Percentiles rank a stretch among this genome's conserved stretches.
phyloP scores from a whole-genome alignment of 1,139 yeast genomes.

The Taiozyma sp. region DNA sequence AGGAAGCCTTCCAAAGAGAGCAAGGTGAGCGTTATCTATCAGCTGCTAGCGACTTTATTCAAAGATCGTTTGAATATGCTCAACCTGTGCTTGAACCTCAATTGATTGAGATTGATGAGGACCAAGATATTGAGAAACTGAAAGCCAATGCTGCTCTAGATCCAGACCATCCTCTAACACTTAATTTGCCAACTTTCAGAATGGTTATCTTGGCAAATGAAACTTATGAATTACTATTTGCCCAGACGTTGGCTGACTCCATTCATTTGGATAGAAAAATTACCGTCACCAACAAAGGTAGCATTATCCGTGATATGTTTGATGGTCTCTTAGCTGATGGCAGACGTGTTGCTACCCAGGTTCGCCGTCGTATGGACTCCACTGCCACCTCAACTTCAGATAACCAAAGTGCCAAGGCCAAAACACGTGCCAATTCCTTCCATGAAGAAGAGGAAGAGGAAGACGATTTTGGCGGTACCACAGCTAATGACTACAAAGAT shows the following conservation, averaged over 20 bases:
- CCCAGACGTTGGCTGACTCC: slow-evolving; percentile 57
- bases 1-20: slow-evolving; percentile 55
- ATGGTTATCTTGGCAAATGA: slow-evolving; percentile 95
- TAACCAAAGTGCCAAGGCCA: slow-evolving; percentile 6
- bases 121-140: slow-evolving; percentile 25
- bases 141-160: slow-evolving; percentile 75
- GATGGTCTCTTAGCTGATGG: slow-evolving; percentile 93
- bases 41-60: slow-evolving; percentile 83
- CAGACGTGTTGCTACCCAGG: slow-evolving; percentile 81
- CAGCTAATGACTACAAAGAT: slow-evolving; percentile 43
- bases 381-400: slow-evolving; percentile 25
- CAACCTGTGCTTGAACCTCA: slow-evolving; percentile 55
- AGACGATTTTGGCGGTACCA: slow-evolving; percentile 38
- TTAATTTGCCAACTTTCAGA: slow-evolving; percentile 84
- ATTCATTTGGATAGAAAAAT: slow-evolving; percentile 60
- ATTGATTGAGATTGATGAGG: slow-evolving; percentile 31
- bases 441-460: slow-evolving; percentile 36
- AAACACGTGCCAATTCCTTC: slow-evolving; percentile 6
- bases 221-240: slow-evolving; percentile 79
- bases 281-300: slow-evolving; percentile 43
- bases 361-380: slow-evolving; percentile 76
- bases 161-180: slow-evolving; percentile 68
- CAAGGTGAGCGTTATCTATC: slow-evolving; percentile 79
- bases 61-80: slow-evolving; percentile 87
- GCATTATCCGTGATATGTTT: slow-evolving; percentile 79